Base-by-base conservation (phyloP, 2,329 filamentous ascomycete species). In the Venturia asperata region DNA sequence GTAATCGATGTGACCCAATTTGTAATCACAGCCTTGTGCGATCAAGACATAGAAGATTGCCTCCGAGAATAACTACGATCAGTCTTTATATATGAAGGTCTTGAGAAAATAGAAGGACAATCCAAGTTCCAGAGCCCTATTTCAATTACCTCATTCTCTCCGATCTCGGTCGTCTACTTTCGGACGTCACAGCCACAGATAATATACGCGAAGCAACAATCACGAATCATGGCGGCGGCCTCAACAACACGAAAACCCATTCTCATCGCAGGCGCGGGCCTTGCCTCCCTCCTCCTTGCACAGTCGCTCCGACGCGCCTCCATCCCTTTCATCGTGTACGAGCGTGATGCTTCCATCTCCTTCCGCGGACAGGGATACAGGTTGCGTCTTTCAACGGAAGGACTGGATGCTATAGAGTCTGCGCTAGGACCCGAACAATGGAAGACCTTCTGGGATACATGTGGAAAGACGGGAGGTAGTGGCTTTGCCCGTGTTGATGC, bases 311-410 rank as follows among this genome's bases (percentile, higher is more conserved):
- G 68, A 15, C 70, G 72, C 2, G 70, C 70, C 39, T 68, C 67
- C 0, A 78, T 78, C 27, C 76, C 77, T 2, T 78, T 77, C 68
- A 66, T 70, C 6, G 69, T 79, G 37, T 79, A 74, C 67, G 77
- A 79, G 69, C 75, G 78, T 19, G 80, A 82, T 67, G 73, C 74
- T n/a, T 78, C 75, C 2, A 73, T 80, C n/a, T 71, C 77, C 0
- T 85, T 84, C 69, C 84, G 85, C 56, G 84, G 81, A 0, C 85
- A 88, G 70, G 85, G 85, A 0, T 87, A 88, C 73, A 76, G 85
- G 1, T 76, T 87, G 7, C 82, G 85, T 15, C 77, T 87, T 2
- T 86, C 83, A 0, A 63, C 72, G 0, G 78, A 85, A 68, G 84
- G 84, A 0, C 76, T 87, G 0, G 81, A 85, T 69, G 83, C 85